A percentile compares a stretch with the other conserved stretches of the same genome.
phyloP scores from a whole-genome alignment of 768 basidiomycete genomes.

The Mycena rebaudengoi region DNA sequence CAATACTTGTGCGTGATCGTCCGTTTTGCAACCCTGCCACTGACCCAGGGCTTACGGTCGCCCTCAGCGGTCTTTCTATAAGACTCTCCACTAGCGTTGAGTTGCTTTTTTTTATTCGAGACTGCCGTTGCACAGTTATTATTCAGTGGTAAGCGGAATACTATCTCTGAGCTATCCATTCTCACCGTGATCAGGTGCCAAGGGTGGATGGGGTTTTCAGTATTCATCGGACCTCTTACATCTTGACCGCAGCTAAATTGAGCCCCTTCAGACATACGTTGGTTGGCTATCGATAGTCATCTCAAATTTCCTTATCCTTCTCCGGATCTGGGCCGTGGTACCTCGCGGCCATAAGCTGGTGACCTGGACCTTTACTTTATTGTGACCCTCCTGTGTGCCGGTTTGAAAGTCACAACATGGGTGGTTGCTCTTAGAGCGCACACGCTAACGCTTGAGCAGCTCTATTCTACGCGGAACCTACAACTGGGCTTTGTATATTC shows the following conservation, averaged over 20 bases:
- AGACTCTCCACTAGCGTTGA: too few species aligned
- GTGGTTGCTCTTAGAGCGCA: slow-evolving; percentile 8
- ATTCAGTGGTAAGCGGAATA: too few species aligned
- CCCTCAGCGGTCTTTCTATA: background rate
- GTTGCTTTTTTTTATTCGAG: too few species aligned
- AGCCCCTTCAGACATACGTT: slow-evolving; percentile 2
- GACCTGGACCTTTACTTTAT: slow-evolving; percentile 32
- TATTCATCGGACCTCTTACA: background rate
- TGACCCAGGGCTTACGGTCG: background rate
- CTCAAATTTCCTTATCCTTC: slow-evolving; percentile 35
- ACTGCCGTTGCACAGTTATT: too few species aligned
- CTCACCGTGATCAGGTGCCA: too few species aligned
- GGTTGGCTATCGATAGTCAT: slow-evolving; percentile 14
- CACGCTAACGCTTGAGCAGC: background rate
- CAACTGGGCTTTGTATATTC: slow-evolving; percentile 32
- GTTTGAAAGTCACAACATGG: slow-evolving; percentile 29
- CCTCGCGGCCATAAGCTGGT: slow-evolving; percentile 33
- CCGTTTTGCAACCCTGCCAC: too few species aligned
- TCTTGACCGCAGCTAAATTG: background rate
- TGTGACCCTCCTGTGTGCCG: slow-evolving; percentile 28
- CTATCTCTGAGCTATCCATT: too few species aligned
- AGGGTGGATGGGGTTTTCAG: slow-evolving; percentile 4
- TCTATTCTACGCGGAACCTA: slow-evolving; percentile 1
- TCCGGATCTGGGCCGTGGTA: slow-evolving; percentile 43
- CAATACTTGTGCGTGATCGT: slow-evolving; percentile 1